Conservation (phyloP, 768 basidiomycete species). For the Boletus patriciae region DNA sequence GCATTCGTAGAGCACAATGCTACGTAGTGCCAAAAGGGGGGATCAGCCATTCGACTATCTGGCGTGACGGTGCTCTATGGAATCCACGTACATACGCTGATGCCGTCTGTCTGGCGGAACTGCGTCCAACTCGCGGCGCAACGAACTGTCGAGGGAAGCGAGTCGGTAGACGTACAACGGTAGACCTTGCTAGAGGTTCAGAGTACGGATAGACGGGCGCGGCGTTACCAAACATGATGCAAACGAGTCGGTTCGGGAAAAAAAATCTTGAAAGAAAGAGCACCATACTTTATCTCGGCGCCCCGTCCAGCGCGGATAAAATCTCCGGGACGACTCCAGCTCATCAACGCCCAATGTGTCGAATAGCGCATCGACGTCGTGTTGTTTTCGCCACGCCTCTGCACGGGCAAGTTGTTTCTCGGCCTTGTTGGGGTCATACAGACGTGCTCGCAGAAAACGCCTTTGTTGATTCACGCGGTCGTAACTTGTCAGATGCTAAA, state of each 20-base stretch:
- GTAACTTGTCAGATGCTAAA: background rate
- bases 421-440: conserved; percentile 61
- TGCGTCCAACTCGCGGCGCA: conserved; percentile 61
- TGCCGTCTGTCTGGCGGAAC: conserved; percentile 56
- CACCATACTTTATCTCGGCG: conserved; percentile 64
- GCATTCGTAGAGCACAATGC: conserved; percentile 63
- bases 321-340: conserved; percentile 55
- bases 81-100: conserved; percentile 63
- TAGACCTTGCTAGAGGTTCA: conserved; percentile 60
- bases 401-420: conserved; percentile 68
- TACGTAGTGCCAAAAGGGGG: conserved; percentile 23
- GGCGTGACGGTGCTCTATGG: background rate
- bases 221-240: background rate
- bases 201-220: background rate
- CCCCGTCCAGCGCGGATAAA: conserved; percentile 83
- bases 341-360: conserved; percentile 57
- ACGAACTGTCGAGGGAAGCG: conserved; percentile 49
- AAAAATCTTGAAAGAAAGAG: background rate
- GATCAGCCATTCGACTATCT: background rate
- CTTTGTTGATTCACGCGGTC: conserved; percentile 39
- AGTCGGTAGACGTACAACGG: conserved; percentile 79
- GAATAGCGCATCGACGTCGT: conserved; percentile 64
- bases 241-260: background rate
- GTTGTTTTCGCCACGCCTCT: conserved; percentile 65
- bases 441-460: conserved; percentile 80